A percentile compares a stretch with the other conserved stretches of the same genome.
Conservation (phyloP, 2,329 filamentous ascomycete species). For the Chaetothyriales sp. region DNA sequence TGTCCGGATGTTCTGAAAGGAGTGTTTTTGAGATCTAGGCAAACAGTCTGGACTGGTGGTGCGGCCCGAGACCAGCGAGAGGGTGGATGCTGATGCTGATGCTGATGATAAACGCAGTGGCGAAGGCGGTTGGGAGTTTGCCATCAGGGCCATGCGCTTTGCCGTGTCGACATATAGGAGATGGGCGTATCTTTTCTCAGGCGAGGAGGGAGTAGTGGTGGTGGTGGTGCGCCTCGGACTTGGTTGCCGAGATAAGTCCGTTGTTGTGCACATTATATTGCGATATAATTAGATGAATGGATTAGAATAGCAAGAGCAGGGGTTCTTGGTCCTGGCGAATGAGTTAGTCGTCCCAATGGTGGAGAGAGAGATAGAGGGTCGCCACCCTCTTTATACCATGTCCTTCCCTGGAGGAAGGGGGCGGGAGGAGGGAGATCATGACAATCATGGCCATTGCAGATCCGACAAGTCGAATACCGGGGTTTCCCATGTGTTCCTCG, state of each 20-base stretch:
- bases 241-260: neutral
- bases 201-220: neutral
- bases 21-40: neutral
- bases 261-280: neutral
- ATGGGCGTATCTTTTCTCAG: slow-evolving; percentile 5
- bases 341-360: neutral
- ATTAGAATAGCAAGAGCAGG: neutral
- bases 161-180: slow-evolving; percentile 10
- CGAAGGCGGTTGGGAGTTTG: slow-evolving; percentile 52
- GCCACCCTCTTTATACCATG: too few relatives aligned
- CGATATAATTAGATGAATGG: too few relatives aligned
- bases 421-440: too few relatives aligned
- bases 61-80: slow-evolving; percentile 1
- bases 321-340: neutral
- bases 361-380: too few relatives aligned
- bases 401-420: too few relatives aligned
- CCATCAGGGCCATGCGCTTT: slow-evolving; percentile 7
- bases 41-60: neutral
- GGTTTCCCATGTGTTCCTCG: too few relatives aligned
- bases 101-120: slow-evolving; percentile 45
- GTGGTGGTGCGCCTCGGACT: neutral
- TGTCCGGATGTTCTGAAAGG: slow-evolving; percentile 1
- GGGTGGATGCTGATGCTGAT: slow-evolving; percentile 60
- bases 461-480: too few relatives aligned
- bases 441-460: too few relatives aligned